These are phyloP conservation scores for Leccinum disarticulatum DNA, from an alignment of 768 basidiomycete genomes.

Conservation along the genomic window DNA sequence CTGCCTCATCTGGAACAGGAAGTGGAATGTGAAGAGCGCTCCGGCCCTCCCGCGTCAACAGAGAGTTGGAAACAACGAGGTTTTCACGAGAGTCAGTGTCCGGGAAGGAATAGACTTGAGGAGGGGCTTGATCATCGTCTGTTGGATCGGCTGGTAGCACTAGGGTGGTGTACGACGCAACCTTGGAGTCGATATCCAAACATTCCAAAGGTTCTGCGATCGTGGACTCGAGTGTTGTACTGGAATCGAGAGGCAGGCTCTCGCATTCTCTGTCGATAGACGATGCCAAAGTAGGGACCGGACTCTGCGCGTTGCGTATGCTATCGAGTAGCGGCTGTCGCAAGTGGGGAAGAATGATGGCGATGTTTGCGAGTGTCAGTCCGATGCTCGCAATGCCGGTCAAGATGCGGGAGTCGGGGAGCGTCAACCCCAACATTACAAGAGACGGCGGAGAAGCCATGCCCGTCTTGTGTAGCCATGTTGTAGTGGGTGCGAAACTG, in stretches of 20 bases:
- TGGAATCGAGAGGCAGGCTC: background rate
- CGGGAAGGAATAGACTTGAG: background rate
- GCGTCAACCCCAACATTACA: conserved; percentile 23
- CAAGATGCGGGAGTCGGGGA: conserved; percentile 29
- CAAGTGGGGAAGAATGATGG: conserved; percentile 22
- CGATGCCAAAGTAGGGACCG: background rate
- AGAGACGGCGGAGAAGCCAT: conserved; percentile 27
- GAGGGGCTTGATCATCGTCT: background rate
- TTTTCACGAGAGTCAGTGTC: background rate
- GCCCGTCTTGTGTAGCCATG: conserved; percentile 24
- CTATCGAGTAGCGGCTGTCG: conserved; percentile 23
- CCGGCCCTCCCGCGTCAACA: conserved; percentile 2
- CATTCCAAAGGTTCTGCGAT: background rate
- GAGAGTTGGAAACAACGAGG: background rate
- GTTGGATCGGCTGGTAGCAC: background rate
- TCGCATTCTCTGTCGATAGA: background rate
- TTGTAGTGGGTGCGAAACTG: conserved; percentile 19
- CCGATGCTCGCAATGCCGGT: conserved; percentile 26
- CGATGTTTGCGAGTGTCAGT: conserved; percentile 27
- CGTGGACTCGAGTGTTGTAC: background rate
- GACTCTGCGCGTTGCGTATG: background rate
- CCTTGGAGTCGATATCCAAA: background rate
- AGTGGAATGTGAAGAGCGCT: conserved; percentile 11
- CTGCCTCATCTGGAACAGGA: conserved; percentile 15
- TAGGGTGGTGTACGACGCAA: background rate